These are phyloP conservation scores for Phytophthora meadii DNA, from an alignment of 352 stramenopile genomes.

Conservation along the genomic window DNA sequence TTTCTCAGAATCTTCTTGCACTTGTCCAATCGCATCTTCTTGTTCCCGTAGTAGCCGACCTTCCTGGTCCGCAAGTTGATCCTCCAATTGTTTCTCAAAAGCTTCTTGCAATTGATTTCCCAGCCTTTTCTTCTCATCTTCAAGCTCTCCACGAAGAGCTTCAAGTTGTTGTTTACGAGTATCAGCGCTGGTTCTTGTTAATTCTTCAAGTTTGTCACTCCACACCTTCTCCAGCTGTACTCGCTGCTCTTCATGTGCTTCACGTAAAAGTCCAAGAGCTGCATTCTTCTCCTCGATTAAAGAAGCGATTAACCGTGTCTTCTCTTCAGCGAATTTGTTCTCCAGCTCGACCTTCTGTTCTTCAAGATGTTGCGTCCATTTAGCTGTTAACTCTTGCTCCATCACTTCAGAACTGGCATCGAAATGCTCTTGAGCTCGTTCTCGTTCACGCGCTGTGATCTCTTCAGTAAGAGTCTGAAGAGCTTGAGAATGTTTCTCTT, in stretches of 20 bases:
- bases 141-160: conserved; percentile 23
- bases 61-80: conserved; percentile 58
- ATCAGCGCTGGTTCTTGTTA: not conserved
- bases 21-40: conserved; percentile 76
- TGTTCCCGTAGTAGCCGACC: conserved; percentile 55
- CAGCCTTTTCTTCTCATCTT: conserved; percentile 17
- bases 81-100: conserved; percentile 38
- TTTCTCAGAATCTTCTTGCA: conserved; percentile 82
- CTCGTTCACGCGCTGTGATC: conserved; percentile 34
- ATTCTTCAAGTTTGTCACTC: conserved; percentile 24
- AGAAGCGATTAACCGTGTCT: conserved; percentile 1
- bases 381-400: conserved; percentile 28
- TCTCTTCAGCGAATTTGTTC: conserved; percentile 17
- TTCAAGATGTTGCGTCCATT: conserved; percentile 25
- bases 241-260: conserved; percentile 24
- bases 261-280: conserved; percentile 16
- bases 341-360: conserved; percentile 19
- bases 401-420: conserved; percentile 26
- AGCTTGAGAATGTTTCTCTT: conserved; percentile 34
- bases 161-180: conserved; percentile 23
- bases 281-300: conserved; percentile 20
- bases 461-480: conserved; percentile 31
- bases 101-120: conserved; percentile 42
- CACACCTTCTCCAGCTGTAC: conserved; percentile 35
- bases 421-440: conserved; percentile 29